Conservation (phyloP, 441 rosid genomes). For the Flueggea neowawraea region DNA sequence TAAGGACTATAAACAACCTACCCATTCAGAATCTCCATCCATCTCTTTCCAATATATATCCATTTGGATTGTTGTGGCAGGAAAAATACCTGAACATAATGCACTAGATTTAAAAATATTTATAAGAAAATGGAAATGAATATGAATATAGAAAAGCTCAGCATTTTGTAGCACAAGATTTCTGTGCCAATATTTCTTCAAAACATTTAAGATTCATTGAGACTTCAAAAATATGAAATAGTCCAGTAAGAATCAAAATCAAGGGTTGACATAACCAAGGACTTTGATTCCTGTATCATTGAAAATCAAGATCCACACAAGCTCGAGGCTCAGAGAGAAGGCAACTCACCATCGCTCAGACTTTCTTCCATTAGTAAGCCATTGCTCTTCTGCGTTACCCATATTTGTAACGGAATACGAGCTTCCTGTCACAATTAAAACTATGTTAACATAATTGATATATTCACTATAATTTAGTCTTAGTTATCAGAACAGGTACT, state of each 20-base stretch:
- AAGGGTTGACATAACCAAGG: too few relatives aligned
- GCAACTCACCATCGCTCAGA: slow-evolving; percentile 53
- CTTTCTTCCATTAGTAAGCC: slow-evolving; percentile 76
- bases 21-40: slow-evolving; percentile 99
- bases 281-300: too few relatives aligned
- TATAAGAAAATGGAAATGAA: not conserved
- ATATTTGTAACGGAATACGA: slow-evolving; percentile 81
- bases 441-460: not conserved
- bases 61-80: slow-evolving; percentile 56
- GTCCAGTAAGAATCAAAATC: too few relatives aligned
- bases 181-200: too few relatives aligned
- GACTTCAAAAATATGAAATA: too few relatives aligned
- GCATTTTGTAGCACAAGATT: too few relatives aligned
- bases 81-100: slow-evolving; percentile 69
- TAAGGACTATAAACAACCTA: slow-evolving; percentile 32
- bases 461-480: too few relatives aligned
- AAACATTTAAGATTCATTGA: too few relatives aligned
- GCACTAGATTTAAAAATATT: slow-evolving; percentile 5
- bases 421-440: slow-evolving; percentile 57
- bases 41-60: slow-evolving; percentile 87
- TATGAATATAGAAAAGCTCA: not conserved
- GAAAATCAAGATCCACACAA: too few relatives aligned
- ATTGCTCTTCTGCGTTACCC: slow-evolving; percentile 77
- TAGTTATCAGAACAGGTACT: not conserved
- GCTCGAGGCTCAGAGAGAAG: not conserved